Conservation (phyloP, 257 asterid species). For the Gentiana straminea region DNA sequence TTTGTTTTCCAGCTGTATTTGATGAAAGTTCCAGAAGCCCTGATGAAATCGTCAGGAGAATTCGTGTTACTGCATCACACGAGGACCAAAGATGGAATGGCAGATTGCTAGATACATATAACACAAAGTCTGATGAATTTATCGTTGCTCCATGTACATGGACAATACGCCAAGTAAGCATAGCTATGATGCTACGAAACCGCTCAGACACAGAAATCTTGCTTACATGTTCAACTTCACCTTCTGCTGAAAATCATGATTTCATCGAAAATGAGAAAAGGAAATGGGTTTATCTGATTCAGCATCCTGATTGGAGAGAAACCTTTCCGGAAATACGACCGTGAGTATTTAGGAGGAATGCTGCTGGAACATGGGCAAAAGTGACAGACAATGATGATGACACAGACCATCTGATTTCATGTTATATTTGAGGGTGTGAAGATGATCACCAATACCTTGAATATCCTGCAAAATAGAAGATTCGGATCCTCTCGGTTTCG, state of each 20-base stretch:
- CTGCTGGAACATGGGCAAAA: constrained; percentile 50
- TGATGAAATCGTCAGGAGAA: constrained; percentile 75
- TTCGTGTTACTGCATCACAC: constrained; percentile 52
- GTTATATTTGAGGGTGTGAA: no score
- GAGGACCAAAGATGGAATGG: constrained; percentile 59
- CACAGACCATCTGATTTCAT: no score
- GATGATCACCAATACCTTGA: no score
- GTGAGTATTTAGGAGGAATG: constrained; percentile 51
- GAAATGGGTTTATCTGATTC: constrained; percentile 61
- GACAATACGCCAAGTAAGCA: constrained; percentile 33
- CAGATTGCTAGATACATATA: constrained; percentile 67
- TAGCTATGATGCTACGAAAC: constrained; percentile 41
- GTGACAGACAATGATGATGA: no score
- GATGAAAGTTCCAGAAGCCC: constrained; percentile 72
- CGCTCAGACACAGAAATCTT: constrained; percentile 71
- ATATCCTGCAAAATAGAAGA: no score
- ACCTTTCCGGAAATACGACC: constrained; percentile 55
- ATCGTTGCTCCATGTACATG: constrained; percentile 72
- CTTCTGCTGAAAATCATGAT: constrained; percentile 72
- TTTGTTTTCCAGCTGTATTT: constrained; percentile 62
- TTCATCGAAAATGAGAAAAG: constrained; percentile 67
- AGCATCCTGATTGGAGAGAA: constrained; percentile 62
- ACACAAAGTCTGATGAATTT: constrained; percentile 49
- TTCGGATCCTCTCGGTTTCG: no score
- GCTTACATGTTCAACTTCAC: constrained; percentile 74